Base-by-base conservation (phyloP, 768 basidiomycete genomes). In the Gautieria morchelliformis region DNA sequence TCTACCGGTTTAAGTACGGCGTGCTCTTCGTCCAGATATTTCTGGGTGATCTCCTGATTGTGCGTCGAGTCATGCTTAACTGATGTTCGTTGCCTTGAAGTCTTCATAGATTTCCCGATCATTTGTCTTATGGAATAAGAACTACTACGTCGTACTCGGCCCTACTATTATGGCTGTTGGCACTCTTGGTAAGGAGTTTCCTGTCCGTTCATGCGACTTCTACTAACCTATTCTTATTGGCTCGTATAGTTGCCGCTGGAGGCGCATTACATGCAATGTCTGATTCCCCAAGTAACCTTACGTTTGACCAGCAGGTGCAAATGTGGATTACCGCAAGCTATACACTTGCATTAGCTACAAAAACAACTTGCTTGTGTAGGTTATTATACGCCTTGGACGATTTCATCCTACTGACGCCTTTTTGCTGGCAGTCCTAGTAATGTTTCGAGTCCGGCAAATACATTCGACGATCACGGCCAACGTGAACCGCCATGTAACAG, bases 401-500 rank as follows among this genome's bases (percentile, higher is more conserved):
- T 15, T 22, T 27, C 19, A 22, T 5, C 50, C 33, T n/a, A 33
- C 24, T 32, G 22, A 52, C 33, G 22, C 20, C 33, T 4, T 22
- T 45, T 44, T 27, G 27, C 41, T 56, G 22, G 15, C 20, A 56
- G 54, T 22, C 19, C 45, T 56, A 19, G 55, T 48, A 14, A 24
- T 37, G 19, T 56, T 56, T 42, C 55, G 55, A 10, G 45, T 56
- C 17, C 55, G 55, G 35, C 55, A 56, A 48, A 56, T 56, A 32
- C 55, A 56, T 27, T 24, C 19, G 17, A n/a, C 30, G 32, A 46
- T 56, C 8, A 56, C 55, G 1, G 32, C 55, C 33, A 46, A 56
- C 27, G 32, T 56, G 10, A 56, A 56, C 24, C 55, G 55, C 11
- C 55, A 56, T 27, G 32, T 56, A 20, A 47, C 30, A 20, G 55